phyloP scores from a whole-genome alignment of 164 flowering plant species.

The Aristolochia fimbriata region DNA sequence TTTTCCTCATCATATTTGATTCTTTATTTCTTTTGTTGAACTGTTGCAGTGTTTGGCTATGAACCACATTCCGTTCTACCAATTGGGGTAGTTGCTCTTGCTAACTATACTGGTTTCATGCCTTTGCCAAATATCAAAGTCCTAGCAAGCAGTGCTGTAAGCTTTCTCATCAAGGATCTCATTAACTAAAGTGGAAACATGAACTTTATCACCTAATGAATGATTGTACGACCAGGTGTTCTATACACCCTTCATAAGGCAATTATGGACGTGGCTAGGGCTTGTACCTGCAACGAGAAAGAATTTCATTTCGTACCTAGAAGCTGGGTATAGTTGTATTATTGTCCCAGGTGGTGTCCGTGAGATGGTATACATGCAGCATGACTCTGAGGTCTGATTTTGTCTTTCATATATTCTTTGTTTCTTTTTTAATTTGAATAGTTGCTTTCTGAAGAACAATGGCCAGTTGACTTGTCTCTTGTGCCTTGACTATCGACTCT shows the following conservation, averaged over 20 bases:
- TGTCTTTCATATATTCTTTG: not conserved
- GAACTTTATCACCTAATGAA: not conserved
- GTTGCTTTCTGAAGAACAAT: not conserved
- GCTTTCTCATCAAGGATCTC: slow-evolving; percentile 9
- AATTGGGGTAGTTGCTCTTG: slow-evolving; percentile 71
- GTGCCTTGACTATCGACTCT: too few relatives aligned
- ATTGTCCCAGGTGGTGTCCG: slow-evolving; percentile 94
- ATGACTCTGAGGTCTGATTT: slow-evolving; percentile 57
- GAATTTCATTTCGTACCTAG: slow-evolving; percentile 55
- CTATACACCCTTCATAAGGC: slow-evolving; percentile 82
- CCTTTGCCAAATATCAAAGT: slow-evolving; percentile 75
- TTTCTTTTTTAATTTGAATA: not conserved
- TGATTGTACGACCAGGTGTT: slow-evolving; percentile 43
- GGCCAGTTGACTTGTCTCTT: not conserved
- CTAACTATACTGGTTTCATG: slow-evolving; percentile 71
- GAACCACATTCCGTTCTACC: slow-evolving; percentile 98
- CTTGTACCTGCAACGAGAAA: slow-evolving; percentile 67
- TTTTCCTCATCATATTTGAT: not conserved
- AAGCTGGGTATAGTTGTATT: slow-evolving; percentile 80
- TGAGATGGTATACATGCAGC: slow-evolving; percentile 69
- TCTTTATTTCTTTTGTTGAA: slow-evolving; percentile 1
- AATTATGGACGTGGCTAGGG: slow-evolving; percentile 96
- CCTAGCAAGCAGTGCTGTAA: slow-evolving; percentile 88
- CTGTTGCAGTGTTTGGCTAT: slow-evolving; percentile 69
- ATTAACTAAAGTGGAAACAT: not conserved